Conservation (phyloP, 2,329 filamentous ascomycete species). For the Cercospora citrullina region DNA sequence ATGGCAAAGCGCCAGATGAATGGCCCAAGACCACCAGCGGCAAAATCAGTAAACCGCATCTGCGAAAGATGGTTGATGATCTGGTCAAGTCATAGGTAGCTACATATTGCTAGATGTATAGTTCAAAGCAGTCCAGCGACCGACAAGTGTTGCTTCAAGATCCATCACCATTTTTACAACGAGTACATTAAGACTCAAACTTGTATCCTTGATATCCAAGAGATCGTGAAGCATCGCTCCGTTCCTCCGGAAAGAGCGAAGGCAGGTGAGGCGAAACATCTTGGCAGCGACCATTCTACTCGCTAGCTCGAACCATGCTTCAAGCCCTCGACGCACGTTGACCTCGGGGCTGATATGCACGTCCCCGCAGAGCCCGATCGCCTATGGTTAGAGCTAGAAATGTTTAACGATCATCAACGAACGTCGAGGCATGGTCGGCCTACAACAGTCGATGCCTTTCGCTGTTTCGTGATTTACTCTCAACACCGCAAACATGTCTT, state of each 20-base stretch:
- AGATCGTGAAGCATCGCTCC: not conserved
- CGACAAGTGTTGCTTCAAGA: not conserved
- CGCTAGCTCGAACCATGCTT: slow-evolving; percentile 9
- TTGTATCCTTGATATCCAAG: not conserved
- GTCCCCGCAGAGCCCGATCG: slow-evolving; percentile 3
- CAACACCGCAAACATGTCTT: slow-evolving; percentile 17
- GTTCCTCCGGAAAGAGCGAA: not conserved
- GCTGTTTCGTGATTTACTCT: not conserved
- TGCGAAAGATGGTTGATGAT: slow-evolving; percentile 29
- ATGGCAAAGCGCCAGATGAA: slow-evolving; percentile 27
- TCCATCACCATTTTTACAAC: not conserved
- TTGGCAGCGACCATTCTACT: slow-evolving; percentile 1
- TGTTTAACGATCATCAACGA: not conserved
- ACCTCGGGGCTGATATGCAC: slow-evolving; percentile 14
- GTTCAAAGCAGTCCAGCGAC: not conserved
- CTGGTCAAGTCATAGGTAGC: slow-evolving; percentile 12
- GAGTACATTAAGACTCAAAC: not conserved
- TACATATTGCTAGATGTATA: not conserved
- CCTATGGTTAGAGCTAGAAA: not conserved
- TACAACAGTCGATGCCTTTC: not conserved
- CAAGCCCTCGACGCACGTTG: slow-evolving; percentile 9
- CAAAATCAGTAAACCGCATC: slow-evolving; percentile 32
- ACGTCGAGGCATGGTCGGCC: not conserved
- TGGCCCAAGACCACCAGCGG: slow-evolving; percentile 35
- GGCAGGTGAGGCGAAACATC: slow-evolving; percentile 4